phyloP scores from a whole-genome alignment of 2,329 filamentous ascomycete species.

The Colletotrichum limetticola region DNA sequence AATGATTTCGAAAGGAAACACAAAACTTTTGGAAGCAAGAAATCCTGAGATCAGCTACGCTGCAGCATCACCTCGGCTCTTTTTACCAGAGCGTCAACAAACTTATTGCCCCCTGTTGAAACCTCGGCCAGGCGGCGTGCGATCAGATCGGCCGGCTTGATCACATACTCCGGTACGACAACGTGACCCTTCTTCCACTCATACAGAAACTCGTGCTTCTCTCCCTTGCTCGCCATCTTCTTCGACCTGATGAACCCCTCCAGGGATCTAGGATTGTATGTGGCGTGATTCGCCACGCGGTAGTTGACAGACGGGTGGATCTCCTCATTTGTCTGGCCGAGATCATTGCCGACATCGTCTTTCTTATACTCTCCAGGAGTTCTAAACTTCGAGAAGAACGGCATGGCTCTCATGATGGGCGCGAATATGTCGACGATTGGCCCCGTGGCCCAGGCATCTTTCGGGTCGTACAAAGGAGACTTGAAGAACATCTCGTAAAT shows the following conservation, averaged over 20 bases:
- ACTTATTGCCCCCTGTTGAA: not conserved
- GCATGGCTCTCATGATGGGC: conserved; percentile 2
- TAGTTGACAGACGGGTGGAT: conserved; percentile 28
- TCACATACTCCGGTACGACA: conserved; percentile 22
- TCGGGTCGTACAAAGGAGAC: not conserved
- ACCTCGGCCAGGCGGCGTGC: not conserved
- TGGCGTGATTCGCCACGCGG: not conserved
- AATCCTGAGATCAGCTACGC: too few relatives aligned
- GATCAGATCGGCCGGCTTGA: not conserved
- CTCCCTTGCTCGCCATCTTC: not conserved
- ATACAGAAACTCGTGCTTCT: not conserved
- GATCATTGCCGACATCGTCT: not conserved
- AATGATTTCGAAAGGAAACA: too few relatives aligned
- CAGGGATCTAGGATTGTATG: not conserved
- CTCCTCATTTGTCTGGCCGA: conserved; percentile 13
- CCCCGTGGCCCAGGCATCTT: conserved; percentile 26
- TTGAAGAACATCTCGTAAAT: not conserved
- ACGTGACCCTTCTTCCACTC: conserved; percentile 17
- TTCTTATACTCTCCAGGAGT: conserved; percentile 28
- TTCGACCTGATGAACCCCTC: not conserved
- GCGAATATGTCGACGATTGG: conserved; percentile 12
- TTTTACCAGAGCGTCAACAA: not conserved
- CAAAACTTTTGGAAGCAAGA: too few relatives aligned
- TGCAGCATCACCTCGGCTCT: not conserved
- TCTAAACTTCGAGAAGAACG: conserved; percentile 5